Conservation (phyloP, 352 stramenopile genomes). For the Phytopythium cucurbitacearum region DNA sequence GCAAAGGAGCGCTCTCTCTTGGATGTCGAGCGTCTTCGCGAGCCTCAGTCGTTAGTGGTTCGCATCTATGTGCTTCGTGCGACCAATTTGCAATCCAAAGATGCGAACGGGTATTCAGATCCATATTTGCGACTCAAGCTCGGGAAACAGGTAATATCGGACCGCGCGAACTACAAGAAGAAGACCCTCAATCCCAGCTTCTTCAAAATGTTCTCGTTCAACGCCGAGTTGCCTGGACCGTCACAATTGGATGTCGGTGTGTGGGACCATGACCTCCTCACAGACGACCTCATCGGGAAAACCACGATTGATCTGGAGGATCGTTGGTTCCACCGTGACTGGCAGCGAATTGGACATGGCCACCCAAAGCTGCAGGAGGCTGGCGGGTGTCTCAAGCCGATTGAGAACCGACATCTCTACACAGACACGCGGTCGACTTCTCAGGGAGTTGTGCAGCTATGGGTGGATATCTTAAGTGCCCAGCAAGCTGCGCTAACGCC, state of each 20-base stretch:
- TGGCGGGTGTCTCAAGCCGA: slow-evolving; percentile 59
- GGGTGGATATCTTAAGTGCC: slow-evolving; percentile 88
- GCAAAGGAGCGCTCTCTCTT: slow-evolving; percentile 23
- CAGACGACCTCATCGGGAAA: slow-evolving; percentile 86
- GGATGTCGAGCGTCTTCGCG: slow-evolving; percentile 43
- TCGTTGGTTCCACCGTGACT: slow-evolving; percentile 89
- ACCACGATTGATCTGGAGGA: slow-evolving; percentile 93
- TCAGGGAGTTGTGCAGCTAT: slow-evolving; percentile 74
- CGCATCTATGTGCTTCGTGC: slow-evolving; percentile 74
- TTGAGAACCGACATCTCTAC: slow-evolving; percentile 88
- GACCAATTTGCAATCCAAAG: slow-evolving; percentile 73
- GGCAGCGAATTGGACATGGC: slow-evolving; percentile 53
- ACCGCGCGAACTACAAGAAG: slow-evolving; percentile 54
- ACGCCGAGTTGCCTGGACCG: slow-evolving; percentile 63
- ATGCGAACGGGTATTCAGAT: slow-evolving; percentile 74
- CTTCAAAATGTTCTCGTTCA: slow-evolving; percentile 58
- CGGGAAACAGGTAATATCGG: slow-evolving; percentile 64
- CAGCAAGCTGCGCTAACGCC: slow-evolving; percentile 61
- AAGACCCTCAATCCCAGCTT: slow-evolving; percentile 84
- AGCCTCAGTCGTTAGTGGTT: slow-evolving; percentile 53
- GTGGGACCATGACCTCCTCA: slow-evolving; percentile 74
- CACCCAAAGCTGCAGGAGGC: slow-evolving; percentile 16
- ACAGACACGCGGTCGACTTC: slow-evolving; percentile 60
- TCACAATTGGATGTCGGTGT: slow-evolving; percentile 78
- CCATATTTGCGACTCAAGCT: slow-evolving; percentile 75